A percentile compares a stretch with the other conserved stretches of the same genome.
Evolutionary conservation across 2,329 filamentous ascomycete genomes (phyloP).

Genomic region (Penicillium palitans): DNA sequence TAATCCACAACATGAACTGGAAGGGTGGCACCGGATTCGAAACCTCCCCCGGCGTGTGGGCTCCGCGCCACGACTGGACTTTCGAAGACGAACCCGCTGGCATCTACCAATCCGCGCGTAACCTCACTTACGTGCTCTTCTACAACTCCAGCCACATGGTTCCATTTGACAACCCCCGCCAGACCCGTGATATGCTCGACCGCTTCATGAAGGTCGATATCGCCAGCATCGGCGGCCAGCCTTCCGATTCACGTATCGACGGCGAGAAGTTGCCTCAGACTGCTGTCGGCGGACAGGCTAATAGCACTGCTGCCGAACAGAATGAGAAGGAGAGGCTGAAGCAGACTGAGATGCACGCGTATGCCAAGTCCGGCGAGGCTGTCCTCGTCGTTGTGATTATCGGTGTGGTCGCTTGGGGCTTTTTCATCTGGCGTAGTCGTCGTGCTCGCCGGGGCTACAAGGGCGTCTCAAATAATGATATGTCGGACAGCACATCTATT

Average conservation of each 20-base stretch:
- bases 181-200: constrained; percentile 93
- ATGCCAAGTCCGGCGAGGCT: constrained; percentile 82
- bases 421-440: constrained; percentile 61
- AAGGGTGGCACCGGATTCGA: constrained; percentile 92
- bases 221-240: constrained; percentile 76
- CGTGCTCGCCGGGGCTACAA: constrained; percentile 48
- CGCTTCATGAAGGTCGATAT: constrained; percentile 95
- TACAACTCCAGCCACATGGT: constrained; percentile 99
- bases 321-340: constrained; percentile 72
- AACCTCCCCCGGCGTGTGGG: constrained; percentile 79
- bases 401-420: constrained; percentile 72
- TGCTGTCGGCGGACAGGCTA: constrained; percentile 71
- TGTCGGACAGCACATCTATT: constrained; percentile 37
- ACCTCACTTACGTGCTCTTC: constrained; percentile 92
- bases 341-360: constrained; percentile 83
- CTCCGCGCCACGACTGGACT: constrained; percentile 89
- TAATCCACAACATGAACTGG: constrained; percentile 90
- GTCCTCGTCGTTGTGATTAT: constrained; percentile 79
- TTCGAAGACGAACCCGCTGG: constrained; percentile 87
- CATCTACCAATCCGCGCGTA: constrained; percentile 91
- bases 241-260: constrained; percentile 77
- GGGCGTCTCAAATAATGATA: constrained; percentile 47
- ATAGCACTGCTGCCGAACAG: constrained; percentile 66
- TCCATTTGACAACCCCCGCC: constrained; percentile 85
- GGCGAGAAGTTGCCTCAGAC: constrained; percentile 79